phyloP scores from a whole-genome alignment of 2,329 filamentous ascomycete species.

The Calonectria pauciramosa region DNA sequence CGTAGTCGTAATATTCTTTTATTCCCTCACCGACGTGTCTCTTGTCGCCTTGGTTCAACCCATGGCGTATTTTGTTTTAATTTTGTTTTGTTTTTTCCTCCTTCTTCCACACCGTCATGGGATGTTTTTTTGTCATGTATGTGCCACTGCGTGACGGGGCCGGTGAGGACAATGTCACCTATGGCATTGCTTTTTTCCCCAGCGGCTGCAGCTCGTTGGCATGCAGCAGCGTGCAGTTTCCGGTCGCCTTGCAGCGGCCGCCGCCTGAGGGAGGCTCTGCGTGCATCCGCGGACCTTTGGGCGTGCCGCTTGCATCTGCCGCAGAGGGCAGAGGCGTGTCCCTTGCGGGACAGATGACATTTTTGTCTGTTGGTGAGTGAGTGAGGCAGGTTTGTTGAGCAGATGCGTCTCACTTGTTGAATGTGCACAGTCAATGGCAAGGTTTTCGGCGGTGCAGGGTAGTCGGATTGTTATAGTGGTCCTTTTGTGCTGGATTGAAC shows the following conservation, averaged over 20 bases:
- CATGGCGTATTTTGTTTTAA: not conserved
- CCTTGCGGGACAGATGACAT: not conserved
- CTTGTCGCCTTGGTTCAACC: not conserved
- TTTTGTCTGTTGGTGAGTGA: not conserved
- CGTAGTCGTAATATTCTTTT: not conserved
- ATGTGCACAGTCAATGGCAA: not conserved
- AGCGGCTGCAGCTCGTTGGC: conserved; percentile 9
- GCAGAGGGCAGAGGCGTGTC: not conserved
- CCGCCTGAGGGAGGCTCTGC: not conserved
- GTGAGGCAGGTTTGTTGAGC: not conserved
- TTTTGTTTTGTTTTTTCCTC: not conserved
- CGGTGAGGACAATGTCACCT: not conserved
- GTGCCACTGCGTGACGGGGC: not conserved
- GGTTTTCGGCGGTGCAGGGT: not conserved
- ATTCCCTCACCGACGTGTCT: not conserved
- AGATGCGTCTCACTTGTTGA: not conserved
- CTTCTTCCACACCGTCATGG: not conserved
- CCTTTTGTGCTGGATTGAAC: not conserved
- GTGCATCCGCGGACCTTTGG: not conserved
- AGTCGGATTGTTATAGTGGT: not conserved
- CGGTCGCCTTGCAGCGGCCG: not conserved
- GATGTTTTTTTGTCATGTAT: not conserved
- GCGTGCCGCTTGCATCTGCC: not conserved
- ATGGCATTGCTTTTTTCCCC: not conserved
- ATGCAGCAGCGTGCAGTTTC: not conserved